phyloP scores from a whole-genome alignment of 2,329 filamentous ascomycete genomes.

The Colletotrichum agaves region DNA sequence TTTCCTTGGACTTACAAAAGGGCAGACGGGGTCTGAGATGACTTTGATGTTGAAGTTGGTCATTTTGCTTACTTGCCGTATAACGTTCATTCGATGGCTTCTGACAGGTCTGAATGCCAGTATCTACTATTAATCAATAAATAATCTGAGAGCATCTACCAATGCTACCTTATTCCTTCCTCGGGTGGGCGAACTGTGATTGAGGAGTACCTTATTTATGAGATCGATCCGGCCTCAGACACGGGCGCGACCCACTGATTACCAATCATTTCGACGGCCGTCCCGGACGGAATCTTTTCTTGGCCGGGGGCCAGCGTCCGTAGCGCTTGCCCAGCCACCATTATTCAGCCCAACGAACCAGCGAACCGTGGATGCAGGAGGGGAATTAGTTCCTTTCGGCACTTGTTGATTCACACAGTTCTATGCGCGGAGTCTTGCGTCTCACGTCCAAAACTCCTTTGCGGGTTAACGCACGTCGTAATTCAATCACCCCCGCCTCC shows the following conservation, averaged over 20 bases:
- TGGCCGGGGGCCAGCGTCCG: constrained; percentile 21
- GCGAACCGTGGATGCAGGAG: neutral
- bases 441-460: neutral
- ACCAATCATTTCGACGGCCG: constrained; percentile 32
- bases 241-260: constrained; percentile 34
- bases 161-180: neutral
- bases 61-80: constrained; percentile 58
- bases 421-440: neutral
- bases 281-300: constrained; percentile 34
- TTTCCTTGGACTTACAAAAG: constrained; percentile 55
- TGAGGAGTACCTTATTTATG: constrained; percentile 2
- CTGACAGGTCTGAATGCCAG: neutral
- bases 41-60: constrained; percentile 80
- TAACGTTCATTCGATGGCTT: constrained; percentile 20
- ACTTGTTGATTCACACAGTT: constrained; percentile 7
- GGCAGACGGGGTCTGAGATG: constrained; percentile 85
- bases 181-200: neutral
- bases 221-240: constrained; percentile 10
- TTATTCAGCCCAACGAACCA: constrained; percentile 17
- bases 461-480: neutral
- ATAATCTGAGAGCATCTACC: too few relatives aligned
- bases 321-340: constrained; percentile 4
- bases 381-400: constrained; percentile 17
- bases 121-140: neutral
- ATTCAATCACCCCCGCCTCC: neutral